Evolutionary conservation across 2,329 filamentous ascomycete species (phyloP), one percentile per base, ranked within the genome.

Genomic region (Calcarisporium arbuscula): DNA sequence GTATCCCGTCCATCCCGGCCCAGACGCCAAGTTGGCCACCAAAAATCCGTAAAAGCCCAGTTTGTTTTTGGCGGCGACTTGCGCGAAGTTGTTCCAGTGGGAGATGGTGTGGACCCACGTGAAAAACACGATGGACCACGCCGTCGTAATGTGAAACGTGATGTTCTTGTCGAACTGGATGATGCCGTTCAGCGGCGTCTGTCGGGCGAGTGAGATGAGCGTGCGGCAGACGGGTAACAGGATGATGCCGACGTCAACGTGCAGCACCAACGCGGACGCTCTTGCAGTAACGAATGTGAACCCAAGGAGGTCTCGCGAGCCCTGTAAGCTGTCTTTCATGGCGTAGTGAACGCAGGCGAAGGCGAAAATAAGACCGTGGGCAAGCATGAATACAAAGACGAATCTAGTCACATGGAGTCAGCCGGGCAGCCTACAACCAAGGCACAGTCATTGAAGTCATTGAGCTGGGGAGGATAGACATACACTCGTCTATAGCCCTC

Each of bases 111-210:
- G 86, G 2, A 90, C 74, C 81, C 83, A 88, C 10, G 85, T 85
- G 60, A 85, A 94, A 63, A 90, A 87, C 46, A 92, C 80, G 50
- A 94, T 88, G 17, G 85, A 88, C 84, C 85, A 92, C 6, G 83
- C 85, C 18, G 84, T 85, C 31, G 73, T 78, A 62, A 86, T 90
- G 66, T 92, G 85, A 62, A 92, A 90, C 28, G 83, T 85, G 57
- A 89, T 88, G 63, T 89, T 88, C 70, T 88, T 89, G 65, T 88
- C 84, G 60, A 92, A 88, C 48, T 87, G 85, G 46, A 94, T 82
- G 53, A 92, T 85, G 47, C 85, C 84, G 58, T 90, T 89, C 37
- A 92, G 68, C 7, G 85, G 83, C 6, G 85, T 92, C 54, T 86
- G 82, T 42, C 85, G 76, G 34, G 81, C 73, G 42, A 90, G 74